phyloP scores from a whole-genome alignment of 768 basidiomycete species.

The Termitomyces sp. region DNA sequence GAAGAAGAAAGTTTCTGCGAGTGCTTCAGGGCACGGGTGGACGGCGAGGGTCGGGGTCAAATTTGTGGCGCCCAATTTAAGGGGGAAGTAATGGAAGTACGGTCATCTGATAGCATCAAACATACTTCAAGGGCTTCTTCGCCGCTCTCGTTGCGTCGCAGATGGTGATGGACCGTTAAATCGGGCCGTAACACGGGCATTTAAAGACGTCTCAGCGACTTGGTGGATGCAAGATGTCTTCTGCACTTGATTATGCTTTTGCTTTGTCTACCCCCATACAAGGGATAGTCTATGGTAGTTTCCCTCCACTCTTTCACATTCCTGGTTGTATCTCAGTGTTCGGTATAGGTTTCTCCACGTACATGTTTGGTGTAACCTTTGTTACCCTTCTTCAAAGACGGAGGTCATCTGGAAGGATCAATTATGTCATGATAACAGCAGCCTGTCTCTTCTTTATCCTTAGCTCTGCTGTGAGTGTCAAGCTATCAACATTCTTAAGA shows the following conservation, averaged over 20 bases:
- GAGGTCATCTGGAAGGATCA: not conserved
- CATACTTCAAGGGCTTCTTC: no score
- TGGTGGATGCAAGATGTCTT: not conserved
- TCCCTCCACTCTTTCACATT: no score
- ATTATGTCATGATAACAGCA: not conserved
- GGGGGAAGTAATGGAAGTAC: no score
- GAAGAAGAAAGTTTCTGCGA: no score
- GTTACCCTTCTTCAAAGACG: not conserved
- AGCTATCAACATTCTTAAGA: no score
- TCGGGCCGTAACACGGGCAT: no score
- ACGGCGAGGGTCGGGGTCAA: no score
- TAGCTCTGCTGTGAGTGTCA: not conserved
- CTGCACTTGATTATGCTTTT: not conserved
- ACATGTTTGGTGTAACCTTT: not conserved
- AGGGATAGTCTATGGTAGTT: not conserved
- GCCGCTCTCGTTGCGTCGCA: no score
- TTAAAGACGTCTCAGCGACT: not conserved
- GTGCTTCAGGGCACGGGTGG: no score
- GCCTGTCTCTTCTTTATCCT: not conserved
- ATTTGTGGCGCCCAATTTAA: no score
- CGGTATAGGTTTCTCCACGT: not conserved
- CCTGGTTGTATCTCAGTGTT: not conserved
- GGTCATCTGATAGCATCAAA: no score
- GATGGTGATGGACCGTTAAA: no score
- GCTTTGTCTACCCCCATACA: not conserved